Evolutionary conservation across 1,139 yeast genomes (phyloP).

Genomic region (Taiozyma sp.): DNA sequence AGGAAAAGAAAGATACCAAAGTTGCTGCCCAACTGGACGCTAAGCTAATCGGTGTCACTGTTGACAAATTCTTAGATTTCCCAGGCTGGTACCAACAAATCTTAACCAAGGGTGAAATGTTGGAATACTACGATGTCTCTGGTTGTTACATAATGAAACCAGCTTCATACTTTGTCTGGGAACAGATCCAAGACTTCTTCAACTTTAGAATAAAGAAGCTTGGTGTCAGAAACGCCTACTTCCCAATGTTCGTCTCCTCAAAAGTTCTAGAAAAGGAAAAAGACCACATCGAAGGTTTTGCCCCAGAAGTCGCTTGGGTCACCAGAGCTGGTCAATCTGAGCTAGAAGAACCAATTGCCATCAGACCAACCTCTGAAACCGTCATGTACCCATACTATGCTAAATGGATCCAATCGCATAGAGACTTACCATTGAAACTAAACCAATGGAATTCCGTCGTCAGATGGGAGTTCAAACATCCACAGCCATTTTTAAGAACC

Average conservation of each 20-base stretch:
- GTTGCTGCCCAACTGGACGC: conserved; percentile 68
- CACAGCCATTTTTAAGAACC: conserved; percentile 98
- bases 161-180: conserved; percentile 94
- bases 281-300: conserved; percentile 98
- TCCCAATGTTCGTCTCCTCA: conserved; percentile 97
- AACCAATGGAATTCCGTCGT: conserved; percentile 99
- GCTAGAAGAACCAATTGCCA: conserved; percentile 96
- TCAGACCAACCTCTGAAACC: conserved; percentile 98
- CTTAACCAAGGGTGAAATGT: conserved; percentile 93
- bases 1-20: conserved; percentile 19
- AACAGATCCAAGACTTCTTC: conserved; percentile 85
- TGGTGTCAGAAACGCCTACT: conserved; percentile 93
- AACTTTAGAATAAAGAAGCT: conserved; percentile 73
- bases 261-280: conserved; percentile 94
- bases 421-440: conserved; percentile 92
- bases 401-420: conserved; percentile 97
- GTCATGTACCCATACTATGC: conserved; percentile 99
- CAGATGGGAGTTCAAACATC: conserved; percentile 99
- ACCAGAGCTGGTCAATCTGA: conserved; percentile 94
- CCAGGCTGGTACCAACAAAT: conserved; percentile 98
- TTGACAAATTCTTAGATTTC: conserved; percentile 87
- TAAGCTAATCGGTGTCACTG: conserved; percentile 93
- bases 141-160: conserved; percentile 99
- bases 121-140: conserved; percentile 97
- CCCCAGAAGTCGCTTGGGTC: conserved; percentile 99